phyloP scores from a whole-genome alignment of 805 yeast genomes.

The Metschnikowia baotianmanensis region DNA sequence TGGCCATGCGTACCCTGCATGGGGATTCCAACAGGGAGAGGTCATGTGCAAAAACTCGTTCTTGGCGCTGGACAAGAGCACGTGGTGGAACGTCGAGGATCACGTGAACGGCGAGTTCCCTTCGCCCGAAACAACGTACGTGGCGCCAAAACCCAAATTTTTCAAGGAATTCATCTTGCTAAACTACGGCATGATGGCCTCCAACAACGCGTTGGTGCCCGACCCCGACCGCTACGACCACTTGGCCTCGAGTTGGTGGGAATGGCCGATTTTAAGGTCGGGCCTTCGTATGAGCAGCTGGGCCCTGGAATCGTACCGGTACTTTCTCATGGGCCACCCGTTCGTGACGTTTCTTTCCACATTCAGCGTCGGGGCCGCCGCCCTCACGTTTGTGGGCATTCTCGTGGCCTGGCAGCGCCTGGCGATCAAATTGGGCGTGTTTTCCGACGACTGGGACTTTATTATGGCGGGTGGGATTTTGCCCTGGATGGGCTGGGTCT shows the following conservation, averaged over 20 bases:
- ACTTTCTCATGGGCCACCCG: slow-evolving; percentile 64
- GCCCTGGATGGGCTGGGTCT: slow-evolving; percentile 40
- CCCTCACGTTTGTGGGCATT: slow-evolving; percentile 20
- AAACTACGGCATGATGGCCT: slow-evolving; percentile 85
- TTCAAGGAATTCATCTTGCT: slow-evolving; percentile 72
- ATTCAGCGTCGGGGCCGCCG: slow-evolving; percentile 22
- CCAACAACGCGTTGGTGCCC: slow-evolving; percentile 78
- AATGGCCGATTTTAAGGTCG: slow-evolving; percentile 78
- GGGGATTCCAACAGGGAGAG: slow-evolving; percentile 87
- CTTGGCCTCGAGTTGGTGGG: slow-evolving; percentile 75
- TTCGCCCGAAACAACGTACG: slow-evolving; percentile 29
- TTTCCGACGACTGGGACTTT: slow-evolving; percentile 28
- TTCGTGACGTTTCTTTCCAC: slow-evolving; percentile 64
- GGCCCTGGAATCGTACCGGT: slow-evolving; percentile 57
- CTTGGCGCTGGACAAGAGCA: slow-evolving; percentile 53
- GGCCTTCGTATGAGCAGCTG: slow-evolving; percentile 79
- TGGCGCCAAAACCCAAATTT: slow-evolving; percentile 60
- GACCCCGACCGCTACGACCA: slow-evolving; percentile 72
- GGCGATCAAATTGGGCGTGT: slow-evolving; percentile 18
- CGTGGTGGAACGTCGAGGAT: slow-evolving; percentile 82
- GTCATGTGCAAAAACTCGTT: slow-evolving; percentile 62
- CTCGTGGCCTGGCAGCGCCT: slow-evolving; percentile 36
- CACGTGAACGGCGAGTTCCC: slow-evolving; percentile 53
- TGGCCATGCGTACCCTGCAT: slow-evolving; percentile 64
- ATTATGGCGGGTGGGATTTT: slow-evolving; percentile 31